These are phyloP conservation scores for Thermoascus crustaceus DNA, from an alignment of 2,329 filamentous ascomycete species.

Conservation along the genomic window DNA sequence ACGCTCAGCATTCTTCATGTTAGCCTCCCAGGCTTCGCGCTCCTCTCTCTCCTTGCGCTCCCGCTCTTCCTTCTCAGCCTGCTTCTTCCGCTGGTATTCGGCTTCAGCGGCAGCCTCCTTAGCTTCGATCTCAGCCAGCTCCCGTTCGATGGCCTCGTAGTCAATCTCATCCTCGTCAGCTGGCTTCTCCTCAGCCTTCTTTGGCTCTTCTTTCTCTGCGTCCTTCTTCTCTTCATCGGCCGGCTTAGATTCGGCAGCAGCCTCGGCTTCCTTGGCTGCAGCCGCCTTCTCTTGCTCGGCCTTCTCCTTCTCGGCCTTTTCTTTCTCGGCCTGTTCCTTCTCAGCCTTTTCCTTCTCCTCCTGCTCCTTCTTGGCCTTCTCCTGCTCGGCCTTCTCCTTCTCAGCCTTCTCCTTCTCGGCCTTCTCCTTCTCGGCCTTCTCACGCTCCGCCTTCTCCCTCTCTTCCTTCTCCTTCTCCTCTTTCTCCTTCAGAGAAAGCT, in stretches of 20 bases:
- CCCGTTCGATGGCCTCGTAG: slow-evolving; percentile 39
- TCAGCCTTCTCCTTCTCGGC: slow-evolving; percentile 14
- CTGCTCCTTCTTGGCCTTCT: slow-evolving; percentile 18
- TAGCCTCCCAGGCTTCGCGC: slow-evolving; percentile 35
- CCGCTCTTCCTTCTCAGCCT: slow-evolving; percentile 58
- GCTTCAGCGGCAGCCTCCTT: slow-evolving; percentile 38
- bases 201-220: slow-evolving; percentile 17
- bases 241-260: slow-evolving; percentile 12
- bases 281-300: slow-evolving; percentile 39
- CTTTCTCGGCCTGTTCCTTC: slow-evolving; percentile 38
- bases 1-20: slow-evolving; percentile 41
- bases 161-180: slow-evolving; percentile 36
- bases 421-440: slow-evolving; percentile 6
- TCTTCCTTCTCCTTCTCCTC: slow-evolving; percentile 22
- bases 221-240: slow-evolving; percentile 12
- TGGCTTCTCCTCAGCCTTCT: slow-evolving; percentile 19
- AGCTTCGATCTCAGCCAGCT: slow-evolving; percentile 40
- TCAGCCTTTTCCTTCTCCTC: slow-evolving; percentile 20
- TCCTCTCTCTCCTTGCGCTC: slow-evolving; percentile 41
- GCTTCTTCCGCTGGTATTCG: slow-evolving; percentile 61
- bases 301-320: slow-evolving; percentile 37
- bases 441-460: slow-evolving; percentile 7
- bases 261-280: too few species aligned
- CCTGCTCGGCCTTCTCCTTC: slow-evolving; percentile 12
- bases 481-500: slow-evolving; percentile 24